Evolutionary conservation across 176 grass and related monocot species (phyloP), one percentile per base, ranked within the genome.

Genomic region (Oryza punctata): DNA sequence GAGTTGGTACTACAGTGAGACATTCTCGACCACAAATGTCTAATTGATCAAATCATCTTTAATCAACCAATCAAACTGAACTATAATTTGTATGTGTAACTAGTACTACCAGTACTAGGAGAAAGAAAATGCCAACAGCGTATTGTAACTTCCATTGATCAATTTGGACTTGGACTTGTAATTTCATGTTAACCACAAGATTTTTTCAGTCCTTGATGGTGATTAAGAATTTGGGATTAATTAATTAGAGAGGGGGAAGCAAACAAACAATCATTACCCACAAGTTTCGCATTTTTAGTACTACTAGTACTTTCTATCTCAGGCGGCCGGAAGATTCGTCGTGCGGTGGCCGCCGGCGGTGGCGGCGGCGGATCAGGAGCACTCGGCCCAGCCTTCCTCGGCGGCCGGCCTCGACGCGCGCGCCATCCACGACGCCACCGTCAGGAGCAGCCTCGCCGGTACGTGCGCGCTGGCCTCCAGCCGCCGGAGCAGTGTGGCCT

Each of bases 351-450:
- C 7, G 54, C 1, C 54, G 54, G 1, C 50, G 15, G 49, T 15
- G 15, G 49, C 50, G 50, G 18, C 18, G 54, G 54, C 54, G 30
- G 10, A 1, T 84, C 45, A 93, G 65, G 84, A 61, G 81, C 85
- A 97, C 79, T 97, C 91, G 29, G 87, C 89, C 94, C 94, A 97
- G 11, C 87, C 91, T 61, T 94, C 88, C 83, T 89, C 76, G 19
- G 72, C 25, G 2, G 40, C 21, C 32, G 27, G 15, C 60, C 28
- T 67, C 27, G 43, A 72, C 14, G 84, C 81, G 79, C 90, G 78
- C 70, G 88, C 85, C 44, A 89, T 93, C 90, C 85, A 77, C 47
- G 79, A 70, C 13, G 80, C 88, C 28, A 85, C 79, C 61, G 77
- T 72, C 13, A 86, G 44, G 7, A 88, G 23, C 70, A 91, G 44